A percentile compares a stretch with the other conserved stretches of the same genome.
Conservation (phyloP, 2,329 filamentous ascomycete species). For the Bipolaris cookei region DNA sequence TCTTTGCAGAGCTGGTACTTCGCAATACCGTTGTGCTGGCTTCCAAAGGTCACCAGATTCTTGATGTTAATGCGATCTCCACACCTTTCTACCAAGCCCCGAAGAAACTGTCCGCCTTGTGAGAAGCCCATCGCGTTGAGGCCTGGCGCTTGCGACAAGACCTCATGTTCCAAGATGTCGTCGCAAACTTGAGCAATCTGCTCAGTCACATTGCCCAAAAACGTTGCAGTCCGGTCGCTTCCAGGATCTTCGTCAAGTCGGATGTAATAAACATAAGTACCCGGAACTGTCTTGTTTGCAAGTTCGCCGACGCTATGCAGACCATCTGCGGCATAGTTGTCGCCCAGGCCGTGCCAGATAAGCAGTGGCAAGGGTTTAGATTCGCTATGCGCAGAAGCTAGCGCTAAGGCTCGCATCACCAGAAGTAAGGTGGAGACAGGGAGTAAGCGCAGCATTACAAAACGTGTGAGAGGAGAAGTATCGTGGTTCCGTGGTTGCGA, state of each 20-base stretch:
- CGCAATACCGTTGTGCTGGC: constrained; percentile 89
- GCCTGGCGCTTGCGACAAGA: constrained; percentile 80
- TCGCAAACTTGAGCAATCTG: constrained; percentile 80
- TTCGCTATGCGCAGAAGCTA: constrained; percentile 15
- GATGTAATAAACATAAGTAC: constrained; percentile 83
- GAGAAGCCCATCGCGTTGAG: constrained; percentile 94
- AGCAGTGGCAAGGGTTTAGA: constrained; percentile 73
- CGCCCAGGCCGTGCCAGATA: constrained; percentile 90
- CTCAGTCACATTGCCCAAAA: constrained; percentile 84
- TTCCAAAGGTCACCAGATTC: constrained; percentile 85
- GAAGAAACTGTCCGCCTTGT: constrained; percentile 95
- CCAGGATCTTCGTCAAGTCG: constrained; percentile 69
- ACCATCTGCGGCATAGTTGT: constrained; percentile 77
- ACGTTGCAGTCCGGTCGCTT: constrained; percentile 80
- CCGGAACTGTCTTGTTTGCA: constrained; percentile 74
- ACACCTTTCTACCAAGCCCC: constrained; percentile 87
- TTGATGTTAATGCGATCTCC: constrained; percentile 71
- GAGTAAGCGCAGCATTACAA: constrained; percentile 30
- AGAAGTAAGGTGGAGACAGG: constrained; percentile 33
- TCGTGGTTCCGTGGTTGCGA: constrained; percentile 12
- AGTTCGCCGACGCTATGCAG: constrained; percentile 74
- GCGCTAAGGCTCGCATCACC: constrained; percentile 21
- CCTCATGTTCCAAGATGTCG: constrained; percentile 75
- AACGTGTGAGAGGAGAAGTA: background rate
- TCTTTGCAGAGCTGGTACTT: constrained; percentile 76